phyloP scores from a whole-genome alignment of 2,329 filamentous ascomycete genomes.

The Fusarium sp. region DNA sequence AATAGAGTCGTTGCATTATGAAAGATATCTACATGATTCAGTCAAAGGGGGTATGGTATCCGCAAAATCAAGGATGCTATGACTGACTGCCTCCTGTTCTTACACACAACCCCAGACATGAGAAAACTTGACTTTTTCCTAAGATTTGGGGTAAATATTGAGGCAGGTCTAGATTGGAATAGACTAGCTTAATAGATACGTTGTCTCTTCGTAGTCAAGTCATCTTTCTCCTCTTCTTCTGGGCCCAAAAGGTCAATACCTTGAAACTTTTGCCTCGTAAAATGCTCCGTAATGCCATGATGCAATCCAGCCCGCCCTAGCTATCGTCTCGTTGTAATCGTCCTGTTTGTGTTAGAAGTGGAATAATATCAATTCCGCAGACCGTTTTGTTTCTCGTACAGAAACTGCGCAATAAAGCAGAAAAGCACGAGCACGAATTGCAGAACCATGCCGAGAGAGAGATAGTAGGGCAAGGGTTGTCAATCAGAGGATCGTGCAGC shows the following conservation, averaged over 20 bases:
- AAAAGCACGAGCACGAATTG: constrained; percentile 33
- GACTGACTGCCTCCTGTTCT: constrained; percentile 16
- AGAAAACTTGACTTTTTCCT: neutral
- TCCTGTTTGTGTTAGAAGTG: constrained; percentile 32
- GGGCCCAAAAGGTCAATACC: neutral
- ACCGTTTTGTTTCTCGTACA: constrained; percentile 14
- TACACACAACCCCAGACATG: neutral
- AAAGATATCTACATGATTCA: constrained; percentile 28
- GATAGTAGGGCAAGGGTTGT: constrained; percentile 27
- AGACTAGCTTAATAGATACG: neutral
- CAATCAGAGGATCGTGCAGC: constrained; percentile 49
- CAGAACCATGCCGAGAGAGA: constrained; percentile 31
- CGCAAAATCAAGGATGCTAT: constrained; percentile 35
- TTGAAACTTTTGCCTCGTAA: constrained; percentile 5
- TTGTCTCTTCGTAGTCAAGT: neutral
- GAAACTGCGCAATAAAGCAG: constrained; percentile 16
- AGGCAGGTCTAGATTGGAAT: neutral
- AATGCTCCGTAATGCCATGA: constrained; percentile 11
- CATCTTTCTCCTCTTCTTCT: neutral
- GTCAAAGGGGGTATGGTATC: constrained; percentile 29
- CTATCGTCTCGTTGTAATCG: constrained; percentile 18
- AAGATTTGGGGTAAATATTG: neutral
- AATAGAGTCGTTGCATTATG: constrained; percentile 5
- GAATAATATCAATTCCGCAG: constrained; percentile 15
- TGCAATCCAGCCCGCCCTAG: constrained; percentile 17